Percentiles rank a stretch among this genome's conserved stretches.
Conservation (phyloP, 768 basidiomycete genomes). For the Leccinum obscurum region DNA sequence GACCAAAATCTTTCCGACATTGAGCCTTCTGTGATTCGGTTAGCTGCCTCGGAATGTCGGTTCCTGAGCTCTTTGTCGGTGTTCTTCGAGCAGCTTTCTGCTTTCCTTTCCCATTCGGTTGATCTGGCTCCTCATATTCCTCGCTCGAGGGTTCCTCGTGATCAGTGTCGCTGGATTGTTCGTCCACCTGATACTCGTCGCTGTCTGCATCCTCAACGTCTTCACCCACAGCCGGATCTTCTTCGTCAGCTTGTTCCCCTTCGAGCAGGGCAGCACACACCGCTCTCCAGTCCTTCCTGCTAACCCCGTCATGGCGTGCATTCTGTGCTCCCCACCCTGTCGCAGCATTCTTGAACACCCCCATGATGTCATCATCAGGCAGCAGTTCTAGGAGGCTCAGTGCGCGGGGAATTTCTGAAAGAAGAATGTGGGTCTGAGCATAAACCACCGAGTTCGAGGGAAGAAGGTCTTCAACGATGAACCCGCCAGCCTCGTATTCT, state of each 20-base stretch:
- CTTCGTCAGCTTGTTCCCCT: slow-evolving; percentile 27
- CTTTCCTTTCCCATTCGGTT: slow-evolving; percentile 5
- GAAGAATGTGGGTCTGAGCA: slow-evolving; percentile 41
- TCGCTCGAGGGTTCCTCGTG: slow-evolving; percentile 27
- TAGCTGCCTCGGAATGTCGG: slow-evolving; percentile 27
- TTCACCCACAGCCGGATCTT: slow-evolving; percentile 12
- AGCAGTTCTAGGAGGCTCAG: slow-evolving; percentile 64
- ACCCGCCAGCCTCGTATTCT: slow-evolving; percentile 30
- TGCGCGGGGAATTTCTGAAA: slow-evolving; percentile 60
- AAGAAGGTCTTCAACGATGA: slow-evolving; percentile 30
- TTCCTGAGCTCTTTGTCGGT: slow-evolving; percentile 3
- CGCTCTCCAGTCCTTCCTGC: slow-evolving; percentile 72
- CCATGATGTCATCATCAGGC: slow-evolving; percentile 70
- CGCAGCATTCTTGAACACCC: slow-evolving; percentile 74
- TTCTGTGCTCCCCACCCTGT: slow-evolving; percentile 59
- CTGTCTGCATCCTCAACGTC: slow-evolving; percentile 25
- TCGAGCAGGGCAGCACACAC: slow-evolving; percentile 78
- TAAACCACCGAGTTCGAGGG: slow-evolving; percentile 5
- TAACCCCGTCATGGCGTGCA: slow-evolving; percentile 42
- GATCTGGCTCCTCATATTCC: slow-evolving; percentile 28
- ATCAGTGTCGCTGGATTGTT: slow-evolving; percentile 23
- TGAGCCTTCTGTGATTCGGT: slow-evolving; percentile 53
- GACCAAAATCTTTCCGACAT: slow-evolving; percentile 59
- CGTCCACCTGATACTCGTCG: slow-evolving; percentile 28
- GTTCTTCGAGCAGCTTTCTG: slow-evolving; percentile 11